Percentiles rank a stretch among this genome's conserved stretches.
Evolutionary conservation across 2,329 filamentous ascomycete species (phyloP).

Genomic region (Exophiala sp.): DNA sequence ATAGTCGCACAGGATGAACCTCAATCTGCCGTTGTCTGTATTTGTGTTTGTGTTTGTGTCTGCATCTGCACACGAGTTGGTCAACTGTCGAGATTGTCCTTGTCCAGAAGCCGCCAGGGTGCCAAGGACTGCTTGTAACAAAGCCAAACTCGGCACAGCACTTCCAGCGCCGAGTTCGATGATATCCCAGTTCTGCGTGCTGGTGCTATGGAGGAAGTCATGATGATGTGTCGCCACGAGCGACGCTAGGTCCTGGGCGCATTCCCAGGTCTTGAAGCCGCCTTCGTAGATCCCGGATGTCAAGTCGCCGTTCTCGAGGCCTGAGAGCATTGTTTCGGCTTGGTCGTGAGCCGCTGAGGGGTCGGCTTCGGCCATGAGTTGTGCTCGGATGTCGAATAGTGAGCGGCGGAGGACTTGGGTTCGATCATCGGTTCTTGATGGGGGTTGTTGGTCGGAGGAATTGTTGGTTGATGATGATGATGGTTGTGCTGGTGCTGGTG

Average conservation of each 20-base stretch:
- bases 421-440: background rate
- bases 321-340: conserved; percentile 39
- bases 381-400: conserved; percentile 58
- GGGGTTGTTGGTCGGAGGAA: conserved; percentile 1
- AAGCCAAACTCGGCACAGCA: conserved; percentile 51
- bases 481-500: too few relatives aligned
- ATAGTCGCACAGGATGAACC: conserved; percentile 57
- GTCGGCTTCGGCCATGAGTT: conserved; percentile 55
- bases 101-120: background rate
- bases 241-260: conserved; percentile 52
- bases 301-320: conserved; percentile 50
- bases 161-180: conserved; percentile 58
- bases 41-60: conserved; percentile 27
- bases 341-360: conserved; percentile 29
- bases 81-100: background rate
- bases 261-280: conserved; percentile 65
- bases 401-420: conserved; percentile 43
- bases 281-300: conserved; percentile 57
- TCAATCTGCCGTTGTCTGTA: conserved; percentile 31
- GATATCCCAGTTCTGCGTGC: conserved; percentile 37
- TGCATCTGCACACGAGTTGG: too few relatives aligned
- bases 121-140: conserved; percentile 48
- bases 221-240: background rate
- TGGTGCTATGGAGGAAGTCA: background rate
- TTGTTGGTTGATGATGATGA: too few relatives aligned